Percentiles rank a stretch among this genome's conserved stretches.
Conservation (phyloP, 495 filamentous ascomycete genomes). For the Penicillium cataractarum region DNA sequence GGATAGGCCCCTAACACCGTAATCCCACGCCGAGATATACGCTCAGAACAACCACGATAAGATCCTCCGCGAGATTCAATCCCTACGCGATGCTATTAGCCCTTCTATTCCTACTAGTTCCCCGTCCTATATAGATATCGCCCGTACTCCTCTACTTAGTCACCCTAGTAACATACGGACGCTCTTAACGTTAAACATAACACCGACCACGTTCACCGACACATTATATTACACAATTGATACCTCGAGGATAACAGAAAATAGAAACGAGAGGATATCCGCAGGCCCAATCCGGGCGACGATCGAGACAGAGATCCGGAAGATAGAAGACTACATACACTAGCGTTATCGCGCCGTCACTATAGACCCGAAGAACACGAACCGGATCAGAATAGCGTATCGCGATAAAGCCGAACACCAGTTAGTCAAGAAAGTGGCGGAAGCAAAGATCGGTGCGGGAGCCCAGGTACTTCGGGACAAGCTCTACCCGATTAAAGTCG, state of each 20-base stretch:
- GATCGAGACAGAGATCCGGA: conserved; percentile 34
- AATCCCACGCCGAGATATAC: no score
- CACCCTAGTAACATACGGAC: no score
- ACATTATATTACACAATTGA: conserved; percentile 31
- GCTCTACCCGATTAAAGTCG: conserved; percentile 39
- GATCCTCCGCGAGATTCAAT: no score
- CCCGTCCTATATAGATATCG: conserved; percentile 21
- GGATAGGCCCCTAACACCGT: no score
- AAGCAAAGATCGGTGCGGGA: conserved; percentile 26
- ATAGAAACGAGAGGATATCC: conserved; percentile 25
- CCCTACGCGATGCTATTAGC: no score
- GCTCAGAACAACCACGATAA: no score
- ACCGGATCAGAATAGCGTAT: conserved; percentile 32
- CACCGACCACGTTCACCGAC: no score
- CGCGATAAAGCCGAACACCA: conserved; percentile 16
- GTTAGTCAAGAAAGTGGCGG: conserved; percentile 32
- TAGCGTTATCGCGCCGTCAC: conserved; percentile 37
- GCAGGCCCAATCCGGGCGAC: conserved; percentile 30
- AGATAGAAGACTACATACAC: conserved; percentile 23
- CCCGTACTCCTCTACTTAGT: conserved; percentile 25
- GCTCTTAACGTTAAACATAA: no score
- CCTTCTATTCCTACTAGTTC: conserved; percentile 2
- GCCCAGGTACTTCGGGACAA: conserved; percentile 36
- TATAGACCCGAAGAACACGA: conserved; percentile 25
- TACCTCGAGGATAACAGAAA: conserved; percentile 29